Evolutionary conservation across 805 yeast species (phyloP).

Genomic region (Myxozyma monticola): DNA sequence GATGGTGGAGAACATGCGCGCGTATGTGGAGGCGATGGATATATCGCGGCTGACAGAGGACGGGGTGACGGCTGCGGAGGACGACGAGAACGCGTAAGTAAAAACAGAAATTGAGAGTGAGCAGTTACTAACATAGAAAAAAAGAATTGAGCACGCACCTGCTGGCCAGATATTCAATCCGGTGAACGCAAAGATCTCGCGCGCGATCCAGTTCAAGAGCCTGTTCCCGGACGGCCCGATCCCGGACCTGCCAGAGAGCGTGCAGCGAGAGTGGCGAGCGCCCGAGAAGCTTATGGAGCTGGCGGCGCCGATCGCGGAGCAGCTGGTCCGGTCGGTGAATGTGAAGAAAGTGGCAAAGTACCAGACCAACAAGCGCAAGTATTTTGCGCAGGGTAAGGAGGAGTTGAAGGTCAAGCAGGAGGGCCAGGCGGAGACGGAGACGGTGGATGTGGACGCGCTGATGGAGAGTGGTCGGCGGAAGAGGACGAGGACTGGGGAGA

Average conservation of each 20-base stretch:
- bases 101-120: not conserved
- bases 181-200: conserved; percentile 30
- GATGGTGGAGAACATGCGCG: conserved; percentile 47
- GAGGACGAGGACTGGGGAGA: not conserved
- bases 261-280: conserved; percentile 2
- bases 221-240: conserved; percentile 37
- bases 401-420: conserved; percentile 1
- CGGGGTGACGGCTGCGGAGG: conserved; percentile 23
- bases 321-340: conserved; percentile 5
- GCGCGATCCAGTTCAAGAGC: conserved; percentile 38
- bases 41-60: conserved; percentile 36
- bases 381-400: conserved; percentile 3
- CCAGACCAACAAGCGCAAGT: conserved; percentile 19
- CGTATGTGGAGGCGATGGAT: conserved; percentile 48
- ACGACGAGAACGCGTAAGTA: conserved; percentile 33
- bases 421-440: not conserved
- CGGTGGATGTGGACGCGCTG: conserved; percentile 13
- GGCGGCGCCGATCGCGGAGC: conserved; percentile 7
- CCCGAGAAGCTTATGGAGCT: conserved; percentile 14
- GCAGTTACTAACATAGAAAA: conserved; percentile 18
- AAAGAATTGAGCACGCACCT: conserved; percentile 27
- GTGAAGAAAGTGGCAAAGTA: conserved; percentile 21
- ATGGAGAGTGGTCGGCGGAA: conserved; percentile 1
- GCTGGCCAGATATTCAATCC: conserved; percentile 38
- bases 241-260: conserved; percentile 3